Percentiles rank a stretch among this genome's conserved stretches.
Conservation (phyloP, 371 early-diverging fungal genomes). For the Mucor saturninus region DNA sequence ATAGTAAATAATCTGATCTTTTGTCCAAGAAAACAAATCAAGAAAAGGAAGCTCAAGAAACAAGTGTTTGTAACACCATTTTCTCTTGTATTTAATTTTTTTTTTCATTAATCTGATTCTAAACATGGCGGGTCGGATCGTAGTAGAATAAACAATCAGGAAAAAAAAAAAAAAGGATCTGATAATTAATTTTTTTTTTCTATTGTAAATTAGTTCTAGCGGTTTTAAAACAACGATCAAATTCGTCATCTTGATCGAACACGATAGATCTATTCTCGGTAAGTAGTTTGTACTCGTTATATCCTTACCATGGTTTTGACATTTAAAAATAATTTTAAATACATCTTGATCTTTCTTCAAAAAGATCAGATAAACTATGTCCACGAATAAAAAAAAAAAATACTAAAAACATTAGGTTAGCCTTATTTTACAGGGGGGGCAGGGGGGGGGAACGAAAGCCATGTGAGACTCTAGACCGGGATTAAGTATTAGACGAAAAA, state of each 20-base stretch:
- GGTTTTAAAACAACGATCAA: conserved; percentile 1
- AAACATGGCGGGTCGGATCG: not conserved
- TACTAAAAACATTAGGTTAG: not conserved
- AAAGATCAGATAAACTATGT: conserved; percentile 1
- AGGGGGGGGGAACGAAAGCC: not conserved
- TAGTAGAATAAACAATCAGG: not conserved
- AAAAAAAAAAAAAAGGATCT: not conserved
- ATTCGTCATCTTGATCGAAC: not conserved
- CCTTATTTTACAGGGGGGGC: not conserved
- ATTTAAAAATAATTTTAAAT: not conserved
- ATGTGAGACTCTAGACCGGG: not conserved
- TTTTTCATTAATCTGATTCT: not conserved
- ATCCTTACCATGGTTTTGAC: not conserved
- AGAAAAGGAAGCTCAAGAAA: not conserved
- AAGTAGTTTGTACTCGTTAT: not conserved
- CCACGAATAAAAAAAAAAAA: not conserved
- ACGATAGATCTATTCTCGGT: not conserved
- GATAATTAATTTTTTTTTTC: conserved; percentile 1
- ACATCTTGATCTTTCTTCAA: not conserved
- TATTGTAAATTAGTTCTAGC: not conserved
- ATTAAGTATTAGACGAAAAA: not conserved
- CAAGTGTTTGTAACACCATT: not conserved
- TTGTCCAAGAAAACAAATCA: not conserved
- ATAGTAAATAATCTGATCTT: not conserved
- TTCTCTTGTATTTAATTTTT: not conserved